Evolutionary conservation across 805 yeast genomes (phyloP), one percentile per base, ranked within the genome.

Genomic region (Candida nonsorbophila): DNA sequence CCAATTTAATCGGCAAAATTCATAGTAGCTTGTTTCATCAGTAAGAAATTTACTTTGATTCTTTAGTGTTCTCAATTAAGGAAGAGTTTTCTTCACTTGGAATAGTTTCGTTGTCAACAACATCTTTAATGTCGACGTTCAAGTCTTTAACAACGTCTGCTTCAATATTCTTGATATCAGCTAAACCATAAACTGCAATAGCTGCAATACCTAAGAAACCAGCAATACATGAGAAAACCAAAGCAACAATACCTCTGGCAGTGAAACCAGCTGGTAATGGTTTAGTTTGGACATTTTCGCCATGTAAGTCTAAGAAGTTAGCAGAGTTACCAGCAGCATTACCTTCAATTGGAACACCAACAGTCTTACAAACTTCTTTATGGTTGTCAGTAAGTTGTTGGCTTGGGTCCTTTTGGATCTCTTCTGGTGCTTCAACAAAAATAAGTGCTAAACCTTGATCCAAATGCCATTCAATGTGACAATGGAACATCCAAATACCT

Each of bases 401-500:
- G n/a, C 28, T 30, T 15, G 44, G 31, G 28, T 48, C 45, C 15
- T 27, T 26, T 42, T 71, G 69, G 28, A 90, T 67, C 33, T 69
- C 69, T 7, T 55, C 43, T 16, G 98, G 98, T 32, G 86, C 95
- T 63, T 90, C 98, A 31, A 90, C 62, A 24, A 92, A 63, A 7
- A 70, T 67, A 32, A 87, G 46, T 8, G 94, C 94, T 47, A 90
- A 72, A 50, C 98, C 98, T 67, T 92, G 97, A 49, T 79, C 72
- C 69, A 90, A 73, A 66, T 92, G 98, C 98, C 98, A 90, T 57
- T 92, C 97, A 49, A 92, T 83, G 57, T 90, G 98, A 62, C 98
- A 90, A 66, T 90, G 98, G 94, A 92, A 92, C 58, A 79, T 75
- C 98, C 97, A 90, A 24, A 88, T 88, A 67, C 98, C 98, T 18